phyloP scores from a whole-genome alignment of 805 yeast species.

The Cyberlindnera mississippiensis region DNA sequence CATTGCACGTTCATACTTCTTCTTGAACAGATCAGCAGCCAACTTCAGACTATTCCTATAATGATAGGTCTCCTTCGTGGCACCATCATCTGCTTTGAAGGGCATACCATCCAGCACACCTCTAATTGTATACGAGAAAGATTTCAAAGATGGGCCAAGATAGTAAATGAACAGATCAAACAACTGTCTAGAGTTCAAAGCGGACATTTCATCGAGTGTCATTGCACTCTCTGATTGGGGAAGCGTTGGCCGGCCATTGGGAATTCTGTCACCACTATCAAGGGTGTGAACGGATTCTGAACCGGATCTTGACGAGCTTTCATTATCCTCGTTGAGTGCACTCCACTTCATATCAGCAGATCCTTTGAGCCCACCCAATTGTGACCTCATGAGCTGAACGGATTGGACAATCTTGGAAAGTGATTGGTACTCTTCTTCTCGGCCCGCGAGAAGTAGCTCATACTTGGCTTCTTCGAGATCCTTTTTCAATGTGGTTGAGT shows the following conservation, averaged over 20 bases:
- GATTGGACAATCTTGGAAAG: slow-evolving; percentile 47
- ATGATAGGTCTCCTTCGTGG: slow-evolving; percentile 39
- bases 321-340: slow-evolving; percentile 37
- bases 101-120: slow-evolving; percentile 59
- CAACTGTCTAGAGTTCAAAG: slow-evolving; percentile 36
- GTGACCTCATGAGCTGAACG: slow-evolving; percentile 47
- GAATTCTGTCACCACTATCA: slow-evolving; percentile 3
- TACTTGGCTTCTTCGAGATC: slow-evolving; percentile 55
- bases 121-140: slow-evolving; percentile 59
- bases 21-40: slow-evolving; percentile 54
- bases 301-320: neutral
- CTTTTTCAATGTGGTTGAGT: slow-evolving; percentile 36
- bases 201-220: slow-evolving; percentile 17
- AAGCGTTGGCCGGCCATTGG: neutral
- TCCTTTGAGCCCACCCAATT: slow-evolving; percentile 62
- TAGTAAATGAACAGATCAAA: slow-evolving; percentile 64
- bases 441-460: slow-evolving; percentile 54
- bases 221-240: slow-evolving; percentile 9
- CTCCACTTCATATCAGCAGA: slow-evolving; percentile 67
- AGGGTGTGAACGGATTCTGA: slow-evolving; percentile 6
- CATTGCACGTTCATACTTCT: slow-evolving; percentile 55
- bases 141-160: slow-evolving; percentile 69
- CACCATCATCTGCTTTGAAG: slow-evolving; percentile 37
- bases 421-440: slow-evolving; percentile 47
- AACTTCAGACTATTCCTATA: slow-evolving; percentile 43